These are phyloP conservation scores for Termitomyces sp. DNA, from an alignment of 768 basidiomycete species.

Conservation along the genomic window DNA sequence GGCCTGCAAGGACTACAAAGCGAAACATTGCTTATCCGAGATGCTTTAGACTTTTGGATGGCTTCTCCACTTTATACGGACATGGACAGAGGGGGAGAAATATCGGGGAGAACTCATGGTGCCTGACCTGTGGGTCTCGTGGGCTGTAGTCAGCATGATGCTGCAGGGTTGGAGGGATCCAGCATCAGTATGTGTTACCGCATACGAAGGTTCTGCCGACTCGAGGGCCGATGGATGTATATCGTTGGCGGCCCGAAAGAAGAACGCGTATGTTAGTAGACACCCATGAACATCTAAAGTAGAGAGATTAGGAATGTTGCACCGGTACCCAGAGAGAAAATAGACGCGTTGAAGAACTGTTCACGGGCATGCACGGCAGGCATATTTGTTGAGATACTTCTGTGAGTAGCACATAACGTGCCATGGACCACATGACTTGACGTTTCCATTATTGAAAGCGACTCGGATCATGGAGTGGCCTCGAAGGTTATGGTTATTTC, in stretches of 20 bases:
- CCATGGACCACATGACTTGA: neutral
- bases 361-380: neutral
- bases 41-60: neutral
- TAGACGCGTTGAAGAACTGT: neutral
- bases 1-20: slow-evolving; percentile 5
- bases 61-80: neutral
- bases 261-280: neutral
- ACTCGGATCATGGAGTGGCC: neutral
- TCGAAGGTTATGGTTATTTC: neutral
- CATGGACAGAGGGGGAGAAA: slow-evolving; percentile 2
- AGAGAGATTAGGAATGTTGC: neutral
- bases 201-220: slow-evolving; percentile 6
- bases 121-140: slow-evolving; percentile 4
- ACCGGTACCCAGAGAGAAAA: neutral
- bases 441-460: no score
- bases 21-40: slow-evolving; percentile 4
- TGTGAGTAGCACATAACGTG: neutral
- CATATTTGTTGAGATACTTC: neutral
- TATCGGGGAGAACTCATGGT: slow-evolving; percentile 4
- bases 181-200: neutral
- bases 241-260: slow-evolving; percentile 1
- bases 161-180: neutral
- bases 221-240: slow-evolving; percentile 3
- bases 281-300: neutral
- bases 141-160: neutral